phyloP scores from a whole-genome alignment of 2,329 filamentous ascomycete species.

The Scytalidium sp. region DNA sequence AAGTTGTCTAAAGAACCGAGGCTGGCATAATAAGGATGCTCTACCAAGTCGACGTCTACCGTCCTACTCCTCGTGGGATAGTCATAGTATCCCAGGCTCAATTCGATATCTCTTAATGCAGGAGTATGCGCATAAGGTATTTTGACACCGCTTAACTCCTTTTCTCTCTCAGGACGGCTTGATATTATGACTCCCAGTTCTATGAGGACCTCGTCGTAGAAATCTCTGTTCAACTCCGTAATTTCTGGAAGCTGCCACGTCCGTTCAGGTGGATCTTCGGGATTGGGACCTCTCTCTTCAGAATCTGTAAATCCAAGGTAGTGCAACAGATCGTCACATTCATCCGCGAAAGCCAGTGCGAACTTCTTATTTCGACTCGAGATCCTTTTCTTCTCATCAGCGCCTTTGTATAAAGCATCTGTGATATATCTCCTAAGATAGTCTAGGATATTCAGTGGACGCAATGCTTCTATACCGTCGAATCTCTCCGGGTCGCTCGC shows the following conservation, averaged over 20 bases:
- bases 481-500: constrained; percentile 48
- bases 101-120: constrained; percentile 21
- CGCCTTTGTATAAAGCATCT: constrained; percentile 45
- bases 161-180: constrained; percentile 15
- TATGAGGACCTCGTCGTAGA: constrained; percentile 57
- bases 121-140: constrained; percentile 9
- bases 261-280: constrained; percentile 20
- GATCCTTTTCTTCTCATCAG: constrained; percentile 50
- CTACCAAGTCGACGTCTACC: constrained; percentile 32
- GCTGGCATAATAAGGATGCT: constrained; percentile 51
- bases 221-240: constrained; percentile 19
- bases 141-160: constrained; percentile 5
- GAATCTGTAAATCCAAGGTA: constrained; percentile 52
- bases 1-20: constrained; percentile 62
- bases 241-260: constrained; percentile 29
- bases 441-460: constrained; percentile 50
- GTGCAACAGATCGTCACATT: constrained; percentile 56
- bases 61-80: constrained; percentile 24
- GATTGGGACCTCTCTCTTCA: constrained; percentile 26
- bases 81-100: constrained; percentile 22
- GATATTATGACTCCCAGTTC: constrained; percentile 41
- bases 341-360: constrained; percentile 57
- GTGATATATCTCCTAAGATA: constrained; percentile 57
- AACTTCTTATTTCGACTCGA: constrained; percentile 62
- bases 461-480: constrained; percentile 44